Base-by-base conservation (phyloP, 306 rosid species). In the Inga oerstediana region DNA sequence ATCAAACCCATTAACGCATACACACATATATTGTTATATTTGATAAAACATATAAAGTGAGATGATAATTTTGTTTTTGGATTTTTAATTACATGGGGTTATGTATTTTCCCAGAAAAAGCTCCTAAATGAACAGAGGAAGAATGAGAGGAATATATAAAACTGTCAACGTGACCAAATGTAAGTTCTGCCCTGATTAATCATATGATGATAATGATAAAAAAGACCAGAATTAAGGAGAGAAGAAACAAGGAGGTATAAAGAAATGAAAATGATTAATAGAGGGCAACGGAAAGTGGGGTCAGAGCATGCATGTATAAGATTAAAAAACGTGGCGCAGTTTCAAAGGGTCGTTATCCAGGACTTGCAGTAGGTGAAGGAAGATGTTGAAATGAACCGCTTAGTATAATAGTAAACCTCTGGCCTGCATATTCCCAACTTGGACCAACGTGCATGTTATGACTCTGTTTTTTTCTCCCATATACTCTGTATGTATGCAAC, bases 301-400 rank as follows among this genome's bases (percentile, higher is more conserved):
- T 43, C 41, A 37, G 2, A 24, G 67, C 67, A 22, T 41, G 74
- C 17, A 76, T 67, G 80, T 49, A 76, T 51, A 19, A 41, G 73
- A 32, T 44, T 49, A 62, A 77, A 30, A 71, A 86, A 46, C 77
- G 80, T 83, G 68, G 46, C 32, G 67, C 6, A 70, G 45, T 76
- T 15, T 39, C 34, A 5, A 34, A 19, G 75, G 58, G 86, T 81
- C 82, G 37, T 62, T 77, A 74, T 84, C 79, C 20, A 11, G 54
- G 43, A 64, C 61, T 51, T 46, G 85, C 11, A 22, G 87, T 87
- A 37, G 85, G 87, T 83, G 80, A 81, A 68, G 66, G 75, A 30
- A 81, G 58, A 73, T 9, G 79, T 77, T 77, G 66, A 77, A 79
- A 79, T n/a, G 6, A 48, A 75, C 52, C 7, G 24, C 37, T 46